Base-by-base conservation (phyloP, 2,329 filamentous ascomycete species). In the Trichoderma afroharzianum region DNA sequence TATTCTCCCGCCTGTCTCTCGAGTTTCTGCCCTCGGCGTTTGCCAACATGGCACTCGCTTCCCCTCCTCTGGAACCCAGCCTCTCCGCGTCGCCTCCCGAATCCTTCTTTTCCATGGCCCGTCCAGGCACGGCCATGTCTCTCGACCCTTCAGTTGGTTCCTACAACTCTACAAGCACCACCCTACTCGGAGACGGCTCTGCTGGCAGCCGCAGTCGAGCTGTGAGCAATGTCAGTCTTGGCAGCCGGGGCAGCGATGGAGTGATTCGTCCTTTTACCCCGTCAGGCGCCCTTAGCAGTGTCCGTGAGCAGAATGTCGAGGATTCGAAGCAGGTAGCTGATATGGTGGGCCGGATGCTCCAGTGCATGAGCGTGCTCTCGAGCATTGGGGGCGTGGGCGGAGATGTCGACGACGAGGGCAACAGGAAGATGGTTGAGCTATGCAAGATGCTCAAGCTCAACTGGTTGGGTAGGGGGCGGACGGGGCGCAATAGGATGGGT, bases 381-480 rank as follows among this genome's bases (percentile, higher is more conserved):
- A 91, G 91, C 73, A 88, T 97, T 14, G 91, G 85, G 26, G 79
- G 78, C 59, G 89, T 86, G 1, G 88, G 88, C 11, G 90, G 83
- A 57, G 80, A 77, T 62, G 89, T 85, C 1, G 88, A 88, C 24
- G 93, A 97, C 74, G 90, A 92, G 47, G 87, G 89, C 1, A 93
- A 95, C 78, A 88, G 87, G 71, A 93, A 92, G 81, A 92, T 98
- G 77, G 92, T 95, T 73, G 89, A 95, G 77, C 84, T 99, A 73
- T 94, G 92, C 71, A 92, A 93, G 78, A 90, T 96, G 76, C 84
- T 99, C 73, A 99, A 98, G 82, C 90, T 98, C 77, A 99, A 99
- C 81, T 99, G 96, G 96, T 87, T 99, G 1, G 95, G 95, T 0
- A 86, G 96, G 61, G 95, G 95, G 0, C 85, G 96, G 43, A 98